Conservation (phyloP, 208 protist genomes). For the Chromosphaera perkinsii region DNA sequence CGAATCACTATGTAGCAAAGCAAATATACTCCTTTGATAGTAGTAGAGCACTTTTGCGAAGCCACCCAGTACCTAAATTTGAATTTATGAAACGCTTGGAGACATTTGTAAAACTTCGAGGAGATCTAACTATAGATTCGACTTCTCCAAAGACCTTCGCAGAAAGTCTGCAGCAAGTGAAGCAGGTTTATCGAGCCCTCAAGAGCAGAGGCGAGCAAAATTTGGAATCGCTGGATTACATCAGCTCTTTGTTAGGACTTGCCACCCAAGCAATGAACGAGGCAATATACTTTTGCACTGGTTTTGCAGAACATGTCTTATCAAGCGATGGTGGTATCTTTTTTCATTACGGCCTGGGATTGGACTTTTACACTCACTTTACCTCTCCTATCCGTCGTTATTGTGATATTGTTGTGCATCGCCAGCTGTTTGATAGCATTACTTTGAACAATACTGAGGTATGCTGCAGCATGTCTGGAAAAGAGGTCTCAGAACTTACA, state of each 20-base stretch:
- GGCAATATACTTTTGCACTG: constrained; percentile 72
- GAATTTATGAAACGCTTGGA: constrained; percentile 11
- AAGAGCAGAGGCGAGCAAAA: constrained; percentile 66
- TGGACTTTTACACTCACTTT: constrained; percentile 83
- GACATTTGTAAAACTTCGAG: too few species aligned
- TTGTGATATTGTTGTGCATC: constrained; percentile 79
- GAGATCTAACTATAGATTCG: too few species aligned
- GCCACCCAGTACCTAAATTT: constrained; percentile 71
- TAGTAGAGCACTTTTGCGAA: constrained; percentile 72
- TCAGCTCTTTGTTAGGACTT: constrained; percentile 64
- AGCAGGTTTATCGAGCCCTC: constrained; percentile 73
- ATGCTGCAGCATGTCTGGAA: constrained; percentile 29
- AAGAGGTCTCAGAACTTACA: constrained; percentile 28
- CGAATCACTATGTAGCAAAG: constrained; percentile 72
- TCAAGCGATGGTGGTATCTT: constrained; percentile 17
- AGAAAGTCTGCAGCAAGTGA: constrained; percentile 20
- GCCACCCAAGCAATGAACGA: constrained; percentile 65
- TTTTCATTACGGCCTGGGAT: constrained; percentile 75
- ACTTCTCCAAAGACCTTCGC: constrained; percentile 60
- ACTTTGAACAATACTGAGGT: not conserved
- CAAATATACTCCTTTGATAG: constrained; percentile 71
- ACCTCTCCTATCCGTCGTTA: constrained; percentile 86
- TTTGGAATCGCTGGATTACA: constrained; percentile 41
- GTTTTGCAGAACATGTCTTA: too few species aligned
- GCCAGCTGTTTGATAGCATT: constrained; percentile 58